These are phyloP conservation scores for Cyberlindnera saturnus DNA, from an alignment of 805 yeast genomes.

Conservation along the genomic window DNA sequence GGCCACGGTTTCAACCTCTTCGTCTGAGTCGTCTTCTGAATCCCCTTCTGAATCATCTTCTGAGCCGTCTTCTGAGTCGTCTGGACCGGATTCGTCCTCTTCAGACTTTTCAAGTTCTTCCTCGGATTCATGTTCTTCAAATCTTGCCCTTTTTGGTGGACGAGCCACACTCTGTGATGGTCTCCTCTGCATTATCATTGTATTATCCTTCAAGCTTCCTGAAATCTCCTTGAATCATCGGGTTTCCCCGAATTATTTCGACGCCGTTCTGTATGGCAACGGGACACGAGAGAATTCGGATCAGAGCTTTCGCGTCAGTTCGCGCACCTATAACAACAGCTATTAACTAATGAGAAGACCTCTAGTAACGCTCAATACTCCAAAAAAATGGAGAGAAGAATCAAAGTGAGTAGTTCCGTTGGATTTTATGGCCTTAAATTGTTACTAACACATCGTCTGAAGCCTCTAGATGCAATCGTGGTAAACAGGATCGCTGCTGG, in stretches of 20 bases:
- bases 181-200: neutral
- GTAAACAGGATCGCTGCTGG: constrained; percentile 96
- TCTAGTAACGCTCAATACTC: too few relatives aligned
- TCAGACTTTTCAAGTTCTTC: constrained; percentile 7
- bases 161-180: neutral
- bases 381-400: constrained; percentile 1
- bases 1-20: neutral
- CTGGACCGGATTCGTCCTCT: constrained; percentile 9
- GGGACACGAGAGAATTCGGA: too few relatives aligned
- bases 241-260: too few relatives aligned
- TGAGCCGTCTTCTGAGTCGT: constrained; percentile 6
- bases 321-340: too few relatives aligned
- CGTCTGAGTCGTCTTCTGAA: constrained; percentile 5
- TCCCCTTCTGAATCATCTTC: constrained; percentile 8
- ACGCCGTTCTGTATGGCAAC: too few relatives aligned
- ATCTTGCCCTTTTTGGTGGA: neutral
- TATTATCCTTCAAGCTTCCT: neutral
- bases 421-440: neutral
- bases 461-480: constrained; percentile 59
- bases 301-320: too few relatives aligned
- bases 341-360: too few relatives aligned
- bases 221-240: too few relatives aligned
- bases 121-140: neutral
- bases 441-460: constrained; percentile 1
- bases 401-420: constrained; percentile 1